Evolutionary conservation across 202 grass and related monocot genomes (phyloP), one percentile per base, ranked within the genome.

Genomic region (Setaria italica): DNA sequence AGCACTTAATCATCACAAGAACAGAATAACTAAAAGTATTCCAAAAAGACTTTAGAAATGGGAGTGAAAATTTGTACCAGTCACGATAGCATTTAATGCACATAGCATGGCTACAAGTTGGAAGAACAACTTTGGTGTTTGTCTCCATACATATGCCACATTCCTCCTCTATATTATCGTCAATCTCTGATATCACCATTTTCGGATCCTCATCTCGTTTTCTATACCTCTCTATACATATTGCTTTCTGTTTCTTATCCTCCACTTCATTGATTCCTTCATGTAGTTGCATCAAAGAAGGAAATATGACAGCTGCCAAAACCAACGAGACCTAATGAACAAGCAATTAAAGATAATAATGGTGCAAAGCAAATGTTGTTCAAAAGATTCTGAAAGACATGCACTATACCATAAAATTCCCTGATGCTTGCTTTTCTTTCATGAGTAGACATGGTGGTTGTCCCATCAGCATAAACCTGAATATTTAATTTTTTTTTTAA

Each of bases 61-160:
- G 79, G 81, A 86, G 45, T 20, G 81, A 37, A 85, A 60, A 76
- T 86, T 47, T 25, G 56, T 95, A 99, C 96, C 96, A 99, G 71
- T 95, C 93, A 80, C 82, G 86, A 69, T 94, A 96, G 90, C 96
- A 99, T 64, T 94, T 95, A 45, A 95, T 89, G 90, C 96, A 99
- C 90, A 99, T 92, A 41, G 91, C 91, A 80, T 99, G 96, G 66
- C 67, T 95, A 88, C 96, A 99, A 73, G 84, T 88, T 48, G 96
- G 96, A 84, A 99, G 76, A 41, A 99, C 93, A 74, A 96, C 82
- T 88, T 89, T 96, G 88, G 51, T 62, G 62, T 90, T 94, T 48
- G 80, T 91, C 77, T 99, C 96, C 91, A 99, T 88, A 86, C 96
- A 99, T 84, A 99, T 99, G 67, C 91, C 96, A 88, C 96, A 99